These are phyloP conservation scores for Capsicum rhomboideum DNA, from an alignment of 257 asterid genomes.

Conservation along the genomic window DNA sequence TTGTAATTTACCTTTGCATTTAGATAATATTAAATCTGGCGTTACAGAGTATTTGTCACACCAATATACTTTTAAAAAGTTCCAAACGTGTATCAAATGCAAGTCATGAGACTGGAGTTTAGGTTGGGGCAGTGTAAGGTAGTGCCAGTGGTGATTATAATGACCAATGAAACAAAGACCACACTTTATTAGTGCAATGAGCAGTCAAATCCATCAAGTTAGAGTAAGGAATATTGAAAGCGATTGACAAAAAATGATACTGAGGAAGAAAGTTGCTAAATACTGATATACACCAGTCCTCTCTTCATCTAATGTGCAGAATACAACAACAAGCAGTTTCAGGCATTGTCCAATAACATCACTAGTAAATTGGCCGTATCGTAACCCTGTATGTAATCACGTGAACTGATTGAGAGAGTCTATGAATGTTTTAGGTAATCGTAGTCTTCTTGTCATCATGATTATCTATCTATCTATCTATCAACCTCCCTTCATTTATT, in stretches of 20 bases:
- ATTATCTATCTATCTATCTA: background rate
- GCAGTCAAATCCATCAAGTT: slow-evolving; percentile 13
- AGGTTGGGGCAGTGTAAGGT: background rate
- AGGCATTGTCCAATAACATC: slow-evolving; percentile 5
- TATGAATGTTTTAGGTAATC: background rate
- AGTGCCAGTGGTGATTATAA: background rate
- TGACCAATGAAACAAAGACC: slow-evolving; percentile 9
- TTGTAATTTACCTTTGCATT: background rate
- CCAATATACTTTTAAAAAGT: background rate
- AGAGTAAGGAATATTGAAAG: background rate
- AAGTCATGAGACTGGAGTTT: background rate
- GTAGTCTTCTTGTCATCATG: slow-evolving; percentile 29
- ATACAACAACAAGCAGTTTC: slow-evolving; percentile 10
- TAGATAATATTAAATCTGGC: background rate
- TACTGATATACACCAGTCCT: background rate
- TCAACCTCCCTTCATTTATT: background rate
- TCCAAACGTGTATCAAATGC: background rate
- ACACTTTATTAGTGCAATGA: slow-evolving; percentile 12
- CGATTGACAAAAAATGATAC: background rate
- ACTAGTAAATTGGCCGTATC: slow-evolving; percentile 17
- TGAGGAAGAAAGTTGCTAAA: background rate
- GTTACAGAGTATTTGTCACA: background rate
- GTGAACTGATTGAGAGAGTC: slow-evolving; percentile 19
- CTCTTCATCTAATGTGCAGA: background rate
- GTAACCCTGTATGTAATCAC: slow-evolving; percentile 21